Percentiles rank a stretch among this genome's conserved stretches.
Conservation (phyloP, 192 early-diverging fungal genomes). For the Backusella morwellensis region DNA sequence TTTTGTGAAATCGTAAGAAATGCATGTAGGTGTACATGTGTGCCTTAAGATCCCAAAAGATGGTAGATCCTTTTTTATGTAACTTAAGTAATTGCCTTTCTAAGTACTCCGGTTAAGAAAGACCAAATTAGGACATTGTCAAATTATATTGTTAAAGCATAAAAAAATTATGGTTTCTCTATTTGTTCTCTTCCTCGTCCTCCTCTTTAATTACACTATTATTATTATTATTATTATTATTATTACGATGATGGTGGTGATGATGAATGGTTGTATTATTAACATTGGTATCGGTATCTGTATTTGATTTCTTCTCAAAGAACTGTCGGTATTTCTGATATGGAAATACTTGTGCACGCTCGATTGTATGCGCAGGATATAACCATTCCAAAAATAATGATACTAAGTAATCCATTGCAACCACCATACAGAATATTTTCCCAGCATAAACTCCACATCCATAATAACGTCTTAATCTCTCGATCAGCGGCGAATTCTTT, state of each 20-base stretch:
- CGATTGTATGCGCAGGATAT: conserved; percentile 71
- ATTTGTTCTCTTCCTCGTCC: conserved; percentile 2
- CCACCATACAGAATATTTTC: conserved; percentile 87
- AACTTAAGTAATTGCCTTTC: background rate
- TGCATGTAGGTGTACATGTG: background rate
- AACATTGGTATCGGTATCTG: background rate
- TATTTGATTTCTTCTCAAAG: background rate
- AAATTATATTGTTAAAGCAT: conserved; percentile 5
- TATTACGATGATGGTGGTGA: background rate
- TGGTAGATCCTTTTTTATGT: background rate
- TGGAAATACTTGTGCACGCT: conserved; percentile 67
- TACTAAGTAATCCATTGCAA: conserved; percentile 83
- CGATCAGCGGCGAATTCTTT: conserved; percentile 61
- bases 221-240: background rate
- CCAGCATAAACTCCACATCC: conserved; percentile 90
- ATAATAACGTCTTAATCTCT: conserved; percentile 61
- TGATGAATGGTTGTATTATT: background rate
- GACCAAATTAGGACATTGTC: background rate
- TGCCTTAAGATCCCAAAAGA: background rate
- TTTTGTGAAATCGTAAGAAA: background rate
- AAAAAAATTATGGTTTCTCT: background rate
- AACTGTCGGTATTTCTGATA: conserved; percentile 49
- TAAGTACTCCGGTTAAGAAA: background rate
- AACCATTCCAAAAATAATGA: conserved; percentile 80
- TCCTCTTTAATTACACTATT: conserved; percentile 2